Evolutionary conservation across 2,329 filamentous ascomycete species (phyloP), one percentile per base, ranked within the genome.

Genomic region (Aspergillus sp.): DNA sequence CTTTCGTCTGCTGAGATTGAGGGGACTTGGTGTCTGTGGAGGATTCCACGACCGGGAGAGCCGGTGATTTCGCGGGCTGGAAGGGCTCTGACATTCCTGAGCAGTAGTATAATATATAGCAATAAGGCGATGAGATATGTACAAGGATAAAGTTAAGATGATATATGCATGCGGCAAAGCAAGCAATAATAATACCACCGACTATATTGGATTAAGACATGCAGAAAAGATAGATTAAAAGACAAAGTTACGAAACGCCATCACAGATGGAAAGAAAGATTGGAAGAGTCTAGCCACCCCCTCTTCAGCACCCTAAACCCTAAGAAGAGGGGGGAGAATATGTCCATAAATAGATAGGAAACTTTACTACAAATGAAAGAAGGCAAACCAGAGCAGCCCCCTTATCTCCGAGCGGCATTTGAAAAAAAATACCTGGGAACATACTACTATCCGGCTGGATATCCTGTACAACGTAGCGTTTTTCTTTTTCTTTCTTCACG

Each of bases 1-100:
- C 53, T 42, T 30, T 47, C 39, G 32, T 15, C 32, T 52, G 41
- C 21, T 63, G 47, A 57, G 50, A 21, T 25, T 49, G 15, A 39
- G 15, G 32, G 23, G 39, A 42, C 21, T 55, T 55, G 10, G 32
- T 27, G 47, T 19, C 3, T 41, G 39, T 36, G 23, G 53, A 47
- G 3, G 53, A 55, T n/a, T 55, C 53, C 53, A 55, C 39, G 53
- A 55, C 11, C 6, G 53, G 53, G n/a, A 55, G 25, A n/a, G 30
- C 53, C 39, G 38, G 53, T 17, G 53, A 36, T 47, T 47, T 55
- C 5, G n/a, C 32, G 32, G 32, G 13, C 8, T 21, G 23, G 27
- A 21, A 55, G 53, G 53, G 25, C 39, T 55, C 39, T 5, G 53
- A 47, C 53, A 55, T 55, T 32, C 10, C 53, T 32, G 21, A 32